Evolutionary conservation across 176 grass and related monocot species (phyloP).

Genomic region (Rhynchospora pubera): DNA sequence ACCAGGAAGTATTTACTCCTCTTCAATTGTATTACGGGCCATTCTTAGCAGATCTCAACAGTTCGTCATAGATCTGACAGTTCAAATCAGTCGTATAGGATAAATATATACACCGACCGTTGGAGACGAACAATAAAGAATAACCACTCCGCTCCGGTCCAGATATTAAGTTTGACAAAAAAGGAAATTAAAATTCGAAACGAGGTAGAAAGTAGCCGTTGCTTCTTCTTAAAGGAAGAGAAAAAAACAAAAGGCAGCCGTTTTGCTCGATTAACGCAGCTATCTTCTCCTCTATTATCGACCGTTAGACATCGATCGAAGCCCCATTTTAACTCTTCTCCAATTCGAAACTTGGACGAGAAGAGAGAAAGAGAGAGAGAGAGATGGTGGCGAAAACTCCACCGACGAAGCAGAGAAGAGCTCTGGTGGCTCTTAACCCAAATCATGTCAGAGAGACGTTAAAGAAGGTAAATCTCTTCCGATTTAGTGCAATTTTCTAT

Average conservation of each 20-base stretch:
- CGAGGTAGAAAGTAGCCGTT: constrained; percentile 19
- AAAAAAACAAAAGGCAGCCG: neutral
- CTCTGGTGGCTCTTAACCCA: constrained; percentile 49
- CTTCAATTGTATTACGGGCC: neutral
- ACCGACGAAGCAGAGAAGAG: constrained; percentile 40
- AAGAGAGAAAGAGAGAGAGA: constrained; percentile 22
- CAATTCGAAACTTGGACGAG: neutral
- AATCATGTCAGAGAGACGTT: constrained; percentile 64
- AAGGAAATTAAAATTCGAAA: neutral
- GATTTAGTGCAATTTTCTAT: neutral
- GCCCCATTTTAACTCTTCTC: neutral
- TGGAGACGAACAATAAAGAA: neutral
- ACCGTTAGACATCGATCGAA: constrained; percentile 6
- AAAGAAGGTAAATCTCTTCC: constrained; percentile 46
- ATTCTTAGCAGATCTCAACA: neutral
- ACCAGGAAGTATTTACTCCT: neutral
- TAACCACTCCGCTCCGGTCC: neutral
- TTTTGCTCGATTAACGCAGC: constrained; percentile 20
- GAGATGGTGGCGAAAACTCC: constrained; percentile 90
- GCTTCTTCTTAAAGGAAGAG: constrained; percentile 6
- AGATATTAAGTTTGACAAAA: neutral
- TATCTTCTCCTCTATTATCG: constrained; percentile 1
- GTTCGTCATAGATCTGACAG: neutral
- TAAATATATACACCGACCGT: neutral
- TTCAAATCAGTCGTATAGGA: neutral